Base-by-base conservation (phyloP, 441 rosid genomes). In the Rhodomyrtus psidioides region DNA sequence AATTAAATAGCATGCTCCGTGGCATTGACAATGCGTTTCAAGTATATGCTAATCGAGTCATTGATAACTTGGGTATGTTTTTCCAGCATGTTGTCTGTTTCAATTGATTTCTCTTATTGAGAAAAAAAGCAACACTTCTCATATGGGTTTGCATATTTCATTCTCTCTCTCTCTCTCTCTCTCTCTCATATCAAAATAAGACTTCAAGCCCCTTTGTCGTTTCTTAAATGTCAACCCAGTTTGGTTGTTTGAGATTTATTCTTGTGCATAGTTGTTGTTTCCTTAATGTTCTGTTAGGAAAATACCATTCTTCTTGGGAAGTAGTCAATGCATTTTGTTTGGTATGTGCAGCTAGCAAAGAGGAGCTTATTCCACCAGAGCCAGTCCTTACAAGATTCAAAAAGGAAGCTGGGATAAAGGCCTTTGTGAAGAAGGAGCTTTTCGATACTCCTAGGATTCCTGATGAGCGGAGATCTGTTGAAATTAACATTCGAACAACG, bases 21-120 rank as follows among this genome's bases (percentile, higher is more conserved):
- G 99, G 99, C 62, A 84, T 96, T 57, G 99, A 97, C 92, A 95
- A 96, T 90, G 95, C 98, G 60, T 97, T 97, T 92, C 99, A 97
- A 95, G 94, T 94, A 53, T 97, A 93, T 89, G 91, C 96, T 87
- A 95, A 95, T 87, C 98, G 87, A 91, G 93, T 97, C 87, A 91
- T 85, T 89, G 97, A 94, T 85, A 95, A 95, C 90, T 87, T 96
- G 91, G 99, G 99, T 95, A 62, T 83, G 96, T 91, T 57, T 88
- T 84, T 81, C 74, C 88, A 56, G 55, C 30, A 74, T 84, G 30
- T 85, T 49, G 82, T 81, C 83, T 85, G 74, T 87, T 55, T 86
- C 84, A 21, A 70, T 39, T 39, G 49, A 39, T 70, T 65, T 70
- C 49, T 70, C 49, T 70, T 39, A 6, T 70, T 39, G 13, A 39